A percentile compares a stretch with the other conserved stretches of the same genome.
These are phyloP conservation scores for Balakata baccata DNA, from an alignment of 345 rosid genomes.

Conservation along the genomic window DNA sequence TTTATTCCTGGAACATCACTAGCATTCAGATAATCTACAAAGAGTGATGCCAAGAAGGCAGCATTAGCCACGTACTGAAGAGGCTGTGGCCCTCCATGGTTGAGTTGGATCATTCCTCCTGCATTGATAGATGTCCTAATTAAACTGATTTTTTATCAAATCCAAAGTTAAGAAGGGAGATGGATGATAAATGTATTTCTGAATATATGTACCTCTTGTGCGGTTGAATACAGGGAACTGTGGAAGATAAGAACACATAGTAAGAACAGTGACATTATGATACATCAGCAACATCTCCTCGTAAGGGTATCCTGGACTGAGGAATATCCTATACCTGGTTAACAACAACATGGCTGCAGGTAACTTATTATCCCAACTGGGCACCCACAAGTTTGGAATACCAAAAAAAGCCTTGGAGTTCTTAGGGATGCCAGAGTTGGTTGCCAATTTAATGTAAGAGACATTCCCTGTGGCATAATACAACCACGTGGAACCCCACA, in stretches of 20 bases:
- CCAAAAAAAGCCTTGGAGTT: conserved; percentile 52
- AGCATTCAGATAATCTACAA: conserved; percentile 68
- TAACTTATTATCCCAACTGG: conserved; percentile 79
- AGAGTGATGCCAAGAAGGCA: conserved; percentile 72
- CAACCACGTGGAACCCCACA: conserved; percentile 86
- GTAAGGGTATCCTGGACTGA: conserved; percentile 76
- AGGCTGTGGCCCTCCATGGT: conserved; percentile 53
- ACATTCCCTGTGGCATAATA: conserved; percentile 81
- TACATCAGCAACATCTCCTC: conserved; percentile 78
- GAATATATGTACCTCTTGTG: conserved; percentile 48
- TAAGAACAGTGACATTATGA: conserved; percentile 59
- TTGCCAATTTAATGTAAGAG: conserved; percentile 53
- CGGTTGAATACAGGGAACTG: conserved; percentile 60
- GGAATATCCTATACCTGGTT: conserved; percentile 65
- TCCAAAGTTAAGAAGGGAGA: neutral
- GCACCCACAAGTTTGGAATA: conserved; percentile 37
- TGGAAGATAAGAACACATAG: conserved; percentile 75
- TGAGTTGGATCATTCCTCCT: conserved; percentile 69
- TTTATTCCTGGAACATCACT: conserved; percentile 58
- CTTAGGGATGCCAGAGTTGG: conserved; percentile 48
- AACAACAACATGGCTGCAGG: conserved; percentile 88
- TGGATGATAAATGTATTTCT: neutral
- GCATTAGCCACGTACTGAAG: conserved; percentile 67
- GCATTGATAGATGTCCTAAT: conserved; percentile 5
- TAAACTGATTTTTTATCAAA: no score